phyloP scores from a whole-genome alignment of 75 land plant species.

The Pinus taeda region DNA sequence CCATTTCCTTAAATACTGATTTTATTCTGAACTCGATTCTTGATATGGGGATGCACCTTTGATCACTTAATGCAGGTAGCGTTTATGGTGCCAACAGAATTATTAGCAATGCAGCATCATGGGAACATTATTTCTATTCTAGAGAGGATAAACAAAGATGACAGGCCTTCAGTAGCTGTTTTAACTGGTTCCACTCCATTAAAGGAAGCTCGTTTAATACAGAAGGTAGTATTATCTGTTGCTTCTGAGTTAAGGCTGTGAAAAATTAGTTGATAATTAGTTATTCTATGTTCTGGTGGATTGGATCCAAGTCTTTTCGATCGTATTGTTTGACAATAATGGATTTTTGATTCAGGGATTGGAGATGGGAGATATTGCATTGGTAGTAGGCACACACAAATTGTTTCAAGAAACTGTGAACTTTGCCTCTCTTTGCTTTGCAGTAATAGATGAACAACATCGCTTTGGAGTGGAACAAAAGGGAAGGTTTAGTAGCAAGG shows the following conservation, averaged over 20 bases:
- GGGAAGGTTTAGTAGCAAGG: conserved; percentile 87
- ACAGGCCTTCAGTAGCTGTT: conserved; percentile 72
- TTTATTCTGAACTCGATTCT: not conserved
- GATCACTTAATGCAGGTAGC: conserved; percentile 56
- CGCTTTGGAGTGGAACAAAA: conserved; percentile 96
- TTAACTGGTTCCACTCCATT: conserved; percentile 77
- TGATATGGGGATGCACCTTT: not conserved
- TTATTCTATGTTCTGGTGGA: not conserved
- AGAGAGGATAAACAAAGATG: conserved; percentile 42
- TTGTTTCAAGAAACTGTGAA: conserved; percentile 69
- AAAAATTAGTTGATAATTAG: not conserved
- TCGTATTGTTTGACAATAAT: not conserved
- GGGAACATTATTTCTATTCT: conserved; percentile 49
- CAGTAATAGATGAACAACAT: conserved; percentile 95
- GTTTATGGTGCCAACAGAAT: conserved; percentile 96
- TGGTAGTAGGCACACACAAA: conserved; percentile 93
- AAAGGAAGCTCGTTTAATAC: conserved; percentile 61
- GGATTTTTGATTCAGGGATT: conserved; percentile 47
- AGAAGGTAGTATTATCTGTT: conserved; percentile 33
- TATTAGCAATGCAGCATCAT: conserved; percentile 86
- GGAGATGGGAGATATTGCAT: conserved; percentile 57
- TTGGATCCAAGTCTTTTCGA: not conserved
- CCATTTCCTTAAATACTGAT: not conserved
- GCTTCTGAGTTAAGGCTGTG: conserved; percentile 3
- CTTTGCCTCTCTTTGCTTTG: conserved; percentile 73